Evolutionary conservation across 2,329 filamentous ascomycete genomes (phyloP).

Genomic region (Leptographium procerum): DNA sequence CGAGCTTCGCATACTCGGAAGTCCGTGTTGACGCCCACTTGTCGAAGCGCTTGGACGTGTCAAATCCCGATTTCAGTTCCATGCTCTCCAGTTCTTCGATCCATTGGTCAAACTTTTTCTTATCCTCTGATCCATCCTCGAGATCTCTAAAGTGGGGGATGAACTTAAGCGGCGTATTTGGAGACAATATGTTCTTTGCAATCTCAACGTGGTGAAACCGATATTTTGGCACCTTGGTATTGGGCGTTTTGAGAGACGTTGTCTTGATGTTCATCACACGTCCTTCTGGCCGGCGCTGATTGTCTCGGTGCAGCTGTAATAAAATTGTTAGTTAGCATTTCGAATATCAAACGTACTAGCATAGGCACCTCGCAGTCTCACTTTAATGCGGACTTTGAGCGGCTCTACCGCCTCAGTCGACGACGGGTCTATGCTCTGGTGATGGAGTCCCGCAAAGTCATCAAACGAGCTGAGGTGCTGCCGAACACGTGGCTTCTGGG

Average conservation of each 20-base stretch:
- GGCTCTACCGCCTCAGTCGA: conserved; percentile 22
- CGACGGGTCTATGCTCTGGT: conserved; percentile 18
- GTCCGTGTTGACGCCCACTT: conserved; percentile 37
- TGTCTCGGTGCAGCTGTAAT: conserved; percentile 8
- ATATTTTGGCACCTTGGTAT: conserved; percentile 44
- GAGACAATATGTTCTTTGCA: conserved; percentile 46
- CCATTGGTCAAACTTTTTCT: conserved; percentile 43
- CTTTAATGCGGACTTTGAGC: conserved; percentile 42
- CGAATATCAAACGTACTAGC: not conserved
- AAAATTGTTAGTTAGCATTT: not conserved
- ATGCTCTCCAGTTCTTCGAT: conserved; percentile 45
- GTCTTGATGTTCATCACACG: conserved; percentile 17
- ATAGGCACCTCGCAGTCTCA: conserved; percentile 15
- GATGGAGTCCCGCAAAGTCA: conserved; percentile 34
- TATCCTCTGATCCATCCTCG: conserved; percentile 37
- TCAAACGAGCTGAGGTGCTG: conserved; percentile 19
- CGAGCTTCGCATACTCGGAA: conserved; percentile 38
- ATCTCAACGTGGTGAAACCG: conserved; percentile 50
- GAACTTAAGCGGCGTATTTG: conserved; percentile 49
- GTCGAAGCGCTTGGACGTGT: conserved; percentile 38
- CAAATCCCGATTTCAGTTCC: conserved; percentile 46
- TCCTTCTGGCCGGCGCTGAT: conserved; percentile 7
- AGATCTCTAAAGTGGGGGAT: conserved; percentile 48
- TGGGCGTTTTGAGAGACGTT: conserved; percentile 36
- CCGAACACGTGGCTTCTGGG: conserved; percentile 11